phyloP scores from a whole-genome alignment of 768 basidiomycete genomes.

The Floccularia luteovirens region DNA sequence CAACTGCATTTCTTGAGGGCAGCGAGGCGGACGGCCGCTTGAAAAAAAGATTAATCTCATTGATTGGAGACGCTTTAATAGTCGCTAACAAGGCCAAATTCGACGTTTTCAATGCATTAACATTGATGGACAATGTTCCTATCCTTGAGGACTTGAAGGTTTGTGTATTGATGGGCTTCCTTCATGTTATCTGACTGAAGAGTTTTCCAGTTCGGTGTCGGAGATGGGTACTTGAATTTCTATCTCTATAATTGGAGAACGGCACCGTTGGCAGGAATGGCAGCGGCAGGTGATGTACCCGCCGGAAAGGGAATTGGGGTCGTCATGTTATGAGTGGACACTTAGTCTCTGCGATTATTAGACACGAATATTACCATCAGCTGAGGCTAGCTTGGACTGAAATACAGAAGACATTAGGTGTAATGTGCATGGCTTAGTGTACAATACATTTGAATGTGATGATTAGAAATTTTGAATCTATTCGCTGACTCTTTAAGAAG shows the following conservation, averaged over 20 bases:
- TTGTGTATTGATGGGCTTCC: slow-evolving; percentile 8
- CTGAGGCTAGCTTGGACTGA: no score
- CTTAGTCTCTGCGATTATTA: not conserved
- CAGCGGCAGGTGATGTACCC: slow-evolving; percentile 35
- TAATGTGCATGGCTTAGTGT: not conserved
- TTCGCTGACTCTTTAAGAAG: slow-evolving; percentile 3
- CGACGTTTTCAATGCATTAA: slow-evolving; percentile 94
- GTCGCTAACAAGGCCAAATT: slow-evolving; percentile 81
- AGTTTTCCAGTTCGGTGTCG: slow-evolving; percentile 71
- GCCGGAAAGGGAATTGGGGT: slow-evolving; percentile 83
- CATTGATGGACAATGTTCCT: slow-evolving; percentile 86
- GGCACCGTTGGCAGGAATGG: slow-evolving; percentile 65
- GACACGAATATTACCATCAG: not conserved
- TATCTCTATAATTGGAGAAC: slow-evolving; percentile 97
- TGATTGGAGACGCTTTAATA: slow-evolving; percentile 77
- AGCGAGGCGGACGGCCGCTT: slow-evolving; percentile 56
- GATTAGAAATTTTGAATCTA: not conserved
- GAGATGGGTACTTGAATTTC: slow-evolving; percentile 87
- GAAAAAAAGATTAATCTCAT: slow-evolving; percentile 58
- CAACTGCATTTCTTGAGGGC: slow-evolving; percentile 54
- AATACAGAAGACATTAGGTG: not conserved
- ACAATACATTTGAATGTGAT: not conserved
- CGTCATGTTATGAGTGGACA: slow-evolving; percentile 72
- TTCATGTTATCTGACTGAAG: slow-evolving; percentile 4
- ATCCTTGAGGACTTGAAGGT: slow-evolving; percentile 85